A percentile compares a stretch with the other conserved stretches of the same genome.
Evolutionary conservation across 129 eudicot species (phyloP).

Genomic region (Flaveria brownii): DNA sequence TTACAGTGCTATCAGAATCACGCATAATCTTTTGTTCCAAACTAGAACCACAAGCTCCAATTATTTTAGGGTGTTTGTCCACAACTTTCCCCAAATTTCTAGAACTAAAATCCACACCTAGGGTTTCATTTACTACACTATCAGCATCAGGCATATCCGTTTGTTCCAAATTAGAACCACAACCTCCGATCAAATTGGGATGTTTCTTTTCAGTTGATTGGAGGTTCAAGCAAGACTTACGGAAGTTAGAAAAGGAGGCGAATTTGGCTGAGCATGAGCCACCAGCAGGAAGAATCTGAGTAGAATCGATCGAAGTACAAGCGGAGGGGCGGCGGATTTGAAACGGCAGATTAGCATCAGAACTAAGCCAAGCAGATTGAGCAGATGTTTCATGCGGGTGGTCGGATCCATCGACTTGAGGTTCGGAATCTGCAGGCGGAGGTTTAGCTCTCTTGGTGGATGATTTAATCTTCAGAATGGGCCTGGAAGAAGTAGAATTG

Average conservation of each 20-base stretch:
- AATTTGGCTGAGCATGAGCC: conserved; percentile 40
- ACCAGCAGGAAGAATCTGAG: conserved; percentile 33
- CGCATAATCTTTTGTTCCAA: conserved; percentile 33
- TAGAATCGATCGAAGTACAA: conserved; percentile 13
- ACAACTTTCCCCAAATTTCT: conserved; percentile 37
- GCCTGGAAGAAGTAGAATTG: conserved; percentile 40
- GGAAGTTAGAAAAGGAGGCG: conserved; percentile 41
- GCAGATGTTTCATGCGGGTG: conserved; percentile 10
- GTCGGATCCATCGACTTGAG: conserved; percentile 20
- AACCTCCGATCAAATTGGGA: conserved; percentile 45
- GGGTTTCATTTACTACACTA: conserved; percentile 15
- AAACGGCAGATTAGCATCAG: conserved; percentile 47
- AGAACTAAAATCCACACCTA: conserved; percentile 23
- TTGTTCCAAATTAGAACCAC: conserved; percentile 12
- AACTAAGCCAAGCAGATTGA: not conserved
- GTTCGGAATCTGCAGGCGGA: conserved; percentile 21
- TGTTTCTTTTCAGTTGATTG: conserved; percentile 35
- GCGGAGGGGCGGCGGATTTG: conserved; percentile 37
- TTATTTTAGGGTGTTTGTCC: conserved; percentile 57
- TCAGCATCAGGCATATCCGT: conserved; percentile 40
- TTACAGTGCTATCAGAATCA: conserved; percentile 22
- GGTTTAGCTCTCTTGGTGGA: conserved; percentile 38
- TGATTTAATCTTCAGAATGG: conserved; percentile 45
- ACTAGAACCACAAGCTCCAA: conserved; percentile 32
- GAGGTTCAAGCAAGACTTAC: conserved; percentile 40